Base-by-base conservation (phyloP, 805 yeast species). In the Candida silvicultrix region DNA sequence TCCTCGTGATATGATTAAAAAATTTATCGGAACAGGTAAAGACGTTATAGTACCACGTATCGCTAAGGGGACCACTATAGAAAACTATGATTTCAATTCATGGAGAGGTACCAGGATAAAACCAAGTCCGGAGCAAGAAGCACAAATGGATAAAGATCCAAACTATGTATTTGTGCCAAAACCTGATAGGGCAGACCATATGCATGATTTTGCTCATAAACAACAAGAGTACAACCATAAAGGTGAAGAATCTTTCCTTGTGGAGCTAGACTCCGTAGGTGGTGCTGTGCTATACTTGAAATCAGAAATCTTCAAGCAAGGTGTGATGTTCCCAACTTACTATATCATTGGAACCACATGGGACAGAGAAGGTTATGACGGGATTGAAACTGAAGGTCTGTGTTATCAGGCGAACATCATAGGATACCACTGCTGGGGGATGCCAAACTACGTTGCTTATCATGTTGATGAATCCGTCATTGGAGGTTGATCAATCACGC, bases 371-470 rank as follows among this genome's bases (percentile, higher is more conserved):
- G 80, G 80, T 1, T 75, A 66, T 47, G 80, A 75, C 55, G 80
- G 80, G 4, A 72, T 75, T 32, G 80, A 75, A 54, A 74, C 80
- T 4, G 80, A 75, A 56, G 80, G 81, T 1, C 43, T 75, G 14
- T 75, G 81, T 46, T 75, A 73, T 48, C 58, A 66, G 42, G 79
- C 79, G 1, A 67, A 62, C 47, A 53, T 63, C 0, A 57, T 73
- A 35, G 78, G 77, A 2, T 75, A 71, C 50, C 47, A 57, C 19
- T 75, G 81, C 54, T 72, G 71, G 70, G 80, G 73, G 2, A 64
- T 71, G 68, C 80, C 80, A 8, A 72, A 74, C 48, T 41, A 70
- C 38, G 63, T 71, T 5, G 78, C 73, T 0, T 58, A 56, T 40
- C 80, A 75, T 53, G 43, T 44, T 16, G 36, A 37, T n/a, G 48